Base-by-base conservation (phyloP, 2,329 filamentous ascomycete genomes). In the Lomentospora prolificans region DNA sequence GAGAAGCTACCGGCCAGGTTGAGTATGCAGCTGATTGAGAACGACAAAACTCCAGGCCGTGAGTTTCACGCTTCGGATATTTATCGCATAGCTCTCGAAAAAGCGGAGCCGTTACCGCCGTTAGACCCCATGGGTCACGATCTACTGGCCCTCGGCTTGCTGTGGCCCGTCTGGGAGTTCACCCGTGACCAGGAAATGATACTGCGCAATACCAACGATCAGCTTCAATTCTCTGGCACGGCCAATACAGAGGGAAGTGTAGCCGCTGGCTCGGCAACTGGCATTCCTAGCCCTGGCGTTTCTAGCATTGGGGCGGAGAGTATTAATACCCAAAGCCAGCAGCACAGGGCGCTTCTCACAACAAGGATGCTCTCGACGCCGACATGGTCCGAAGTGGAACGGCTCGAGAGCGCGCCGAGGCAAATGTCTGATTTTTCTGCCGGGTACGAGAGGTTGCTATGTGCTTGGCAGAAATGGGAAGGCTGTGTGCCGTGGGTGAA, bases 381-480 rank as follows among this genome's bases (percentile, higher is more conserved):
- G 10, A 41, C 51, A 39, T 48, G 19, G 6, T 53, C 51, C 7
- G 51, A 53, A 22, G 30, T 39, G 3, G 51, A 53, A n/a, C 39
- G 31, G 5, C 51, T 53, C 17, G 51, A 53, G 9, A 25, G 14
- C 19, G 39, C 31, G 3, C 39, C 51, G 3, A 24, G 39, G 24
- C 31, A 25, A 24, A 53, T 53, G 51, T 10, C 30, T 3, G 51
- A 53, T 14, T n/a, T 53, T 4, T 10, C 39, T 5, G 31, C 31
- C 9, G 51, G 39, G 3, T 27, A 39, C 5, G 31, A 10, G 12
- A 8, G 51, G 19, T 33, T 53, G 3, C 17, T 25, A 22, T 12
- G 19, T 17, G 51, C 51, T 19, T 28, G 33, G 31, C 39, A 36
- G 22, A 53, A 53, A 39, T 53, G 51, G 51, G 51, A 53, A 19